Evolutionary conservation across 1,139 yeast genomes (phyloP).

Genomic region (Blastobotrys niveus): DNA sequence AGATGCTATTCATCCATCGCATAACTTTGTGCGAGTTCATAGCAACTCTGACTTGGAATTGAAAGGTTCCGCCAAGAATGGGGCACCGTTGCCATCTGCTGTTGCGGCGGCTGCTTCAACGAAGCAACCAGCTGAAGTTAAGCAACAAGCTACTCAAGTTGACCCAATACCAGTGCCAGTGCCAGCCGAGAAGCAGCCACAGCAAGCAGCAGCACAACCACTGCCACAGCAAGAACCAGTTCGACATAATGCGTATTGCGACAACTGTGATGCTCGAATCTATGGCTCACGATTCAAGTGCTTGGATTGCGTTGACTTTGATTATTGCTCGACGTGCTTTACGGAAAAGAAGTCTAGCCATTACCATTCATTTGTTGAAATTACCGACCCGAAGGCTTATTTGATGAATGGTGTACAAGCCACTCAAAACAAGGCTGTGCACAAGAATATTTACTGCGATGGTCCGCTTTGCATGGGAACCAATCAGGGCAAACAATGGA

Average conservation of each 20-base stretch:
- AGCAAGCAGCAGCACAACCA: no score
- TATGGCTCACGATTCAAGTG: slow-evolving; percentile 42
- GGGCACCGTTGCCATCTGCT: no score
- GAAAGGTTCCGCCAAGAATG: no score
- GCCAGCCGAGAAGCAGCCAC: no score
- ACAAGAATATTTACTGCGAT: slow-evolving; percentile 38
- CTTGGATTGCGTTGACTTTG: slow-evolving; percentile 47
- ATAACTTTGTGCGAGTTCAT: slow-evolving; percentile 23
- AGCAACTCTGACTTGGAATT: no score
- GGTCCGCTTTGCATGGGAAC: slow-evolving; percentile 34
- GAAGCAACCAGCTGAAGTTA: no score
- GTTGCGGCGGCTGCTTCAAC: no score
- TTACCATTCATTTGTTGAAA: slow-evolving; percentile 23
- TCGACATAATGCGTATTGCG: slow-evolving; percentile 21
- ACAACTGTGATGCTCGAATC: slow-evolving; percentile 20
- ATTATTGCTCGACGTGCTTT: slow-evolving; percentile 44
- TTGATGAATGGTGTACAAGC: background rate
- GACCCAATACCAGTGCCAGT: no score
- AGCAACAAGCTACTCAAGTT: no score
- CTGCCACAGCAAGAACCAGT: background rate
- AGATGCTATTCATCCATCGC: slow-evolving; percentile 16
- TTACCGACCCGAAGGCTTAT: slow-evolving; percentile 16
- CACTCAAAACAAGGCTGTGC: slow-evolving; percentile 14
- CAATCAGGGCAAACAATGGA: slow-evolving; percentile 15
- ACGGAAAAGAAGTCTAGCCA: slow-evolving; percentile 10